phyloP scores from a whole-genome alignment of 495 filamentous ascomycete species.

The Aspergillus steynii region DNA sequence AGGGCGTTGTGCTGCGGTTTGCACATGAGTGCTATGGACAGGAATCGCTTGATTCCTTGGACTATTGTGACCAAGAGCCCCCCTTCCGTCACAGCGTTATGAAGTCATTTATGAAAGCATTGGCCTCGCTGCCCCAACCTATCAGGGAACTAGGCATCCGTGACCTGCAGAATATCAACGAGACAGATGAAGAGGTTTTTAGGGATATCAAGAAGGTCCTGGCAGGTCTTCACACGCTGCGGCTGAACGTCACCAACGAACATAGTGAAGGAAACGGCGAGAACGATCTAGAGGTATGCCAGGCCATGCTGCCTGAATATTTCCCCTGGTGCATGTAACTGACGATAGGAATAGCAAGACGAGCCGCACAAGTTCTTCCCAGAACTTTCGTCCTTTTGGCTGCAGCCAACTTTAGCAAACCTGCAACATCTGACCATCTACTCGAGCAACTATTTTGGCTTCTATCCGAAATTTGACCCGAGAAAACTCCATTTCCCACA shows the following conservation, averaged over 20 bases:
- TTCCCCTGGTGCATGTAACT: not conserved
- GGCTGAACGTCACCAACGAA: slow-evolving; percentile 23
- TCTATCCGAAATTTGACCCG: slow-evolving; percentile 23
- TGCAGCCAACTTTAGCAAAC: slow-evolving; percentile 21
- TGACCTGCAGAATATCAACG: slow-evolving; percentile 22
- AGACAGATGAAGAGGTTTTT: slow-evolving; percentile 5
- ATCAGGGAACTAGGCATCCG: slow-evolving; percentile 22
- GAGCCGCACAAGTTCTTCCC: slow-evolving; percentile 18
- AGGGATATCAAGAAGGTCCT: slow-evolving; percentile 14
- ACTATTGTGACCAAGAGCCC: not conserved
- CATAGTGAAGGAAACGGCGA: slow-evolving; percentile 15
- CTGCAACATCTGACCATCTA: slow-evolving; percentile 29
- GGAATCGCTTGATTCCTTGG: not conserved
- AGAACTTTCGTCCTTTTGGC: slow-evolving; percentile 21
- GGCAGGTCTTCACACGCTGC: slow-evolving; percentile 12
- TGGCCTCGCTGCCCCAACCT: slow-evolving; percentile 13
- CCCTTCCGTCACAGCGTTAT: slow-evolving; percentile 18
- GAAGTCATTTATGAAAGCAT: slow-evolving; percentile 6
- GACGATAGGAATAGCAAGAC: not conserved
- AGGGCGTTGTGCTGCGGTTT: slow-evolving; percentile 23
- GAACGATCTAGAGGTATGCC: slow-evolving; percentile 18
- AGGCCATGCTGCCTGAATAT: not conserved
- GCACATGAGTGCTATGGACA: slow-evolving; percentile 14
- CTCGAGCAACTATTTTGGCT: slow-evolving; percentile 23
- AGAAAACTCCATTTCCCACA: slow-evolving; percentile 22